Conservation (phyloP, 139 green algal genomes). For the Chlorella ohadii region DNA sequence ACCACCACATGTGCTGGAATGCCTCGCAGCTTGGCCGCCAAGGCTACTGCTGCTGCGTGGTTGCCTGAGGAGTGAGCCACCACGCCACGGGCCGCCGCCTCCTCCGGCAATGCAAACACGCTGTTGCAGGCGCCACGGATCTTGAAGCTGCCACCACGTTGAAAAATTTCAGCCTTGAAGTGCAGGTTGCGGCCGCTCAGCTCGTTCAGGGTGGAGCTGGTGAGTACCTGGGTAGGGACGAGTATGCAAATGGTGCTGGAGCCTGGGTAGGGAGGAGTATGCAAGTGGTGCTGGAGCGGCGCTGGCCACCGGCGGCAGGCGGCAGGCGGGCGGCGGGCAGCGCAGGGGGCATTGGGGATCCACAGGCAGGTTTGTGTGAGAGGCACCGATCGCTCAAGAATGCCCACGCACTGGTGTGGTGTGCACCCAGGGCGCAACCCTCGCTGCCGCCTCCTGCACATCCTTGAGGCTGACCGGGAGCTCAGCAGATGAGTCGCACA, state of each 20-base stretch:
- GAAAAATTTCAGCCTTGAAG: constrained; percentile 76
- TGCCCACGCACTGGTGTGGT: constrained; percentile 58
- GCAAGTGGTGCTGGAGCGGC: no score
- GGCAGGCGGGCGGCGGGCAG: background rate
- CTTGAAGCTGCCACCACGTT: constrained; percentile 68
- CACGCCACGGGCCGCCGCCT: constrained; percentile 58
- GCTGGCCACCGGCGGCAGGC: no score
- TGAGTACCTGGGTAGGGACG: constrained; percentile 44
- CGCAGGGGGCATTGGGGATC: no score
- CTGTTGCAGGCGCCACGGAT: constrained; percentile 76
- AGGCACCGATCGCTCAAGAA: background rate
- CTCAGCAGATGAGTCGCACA: background rate
- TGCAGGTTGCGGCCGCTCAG: constrained; percentile 47
- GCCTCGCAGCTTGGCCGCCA: constrained; percentile 61
- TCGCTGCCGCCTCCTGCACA: constrained; percentile 51
- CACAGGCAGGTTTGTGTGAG: no score
- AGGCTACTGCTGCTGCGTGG: constrained; percentile 69
- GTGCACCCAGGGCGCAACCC: constrained; percentile 49
- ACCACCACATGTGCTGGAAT: constrained; percentile 83
- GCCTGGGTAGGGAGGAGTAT: no score
- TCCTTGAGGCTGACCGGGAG: constrained; percentile 29
- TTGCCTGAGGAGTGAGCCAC: constrained; percentile 80
- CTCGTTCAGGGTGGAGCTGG: constrained; percentile 44
- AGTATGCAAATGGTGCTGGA: no score
- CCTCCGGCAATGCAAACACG: constrained; percentile 61